These are phyloP conservation scores for Sungouiella thailandica DNA, from an alignment of 805 yeast species.

Conservation along the genomic window DNA sequence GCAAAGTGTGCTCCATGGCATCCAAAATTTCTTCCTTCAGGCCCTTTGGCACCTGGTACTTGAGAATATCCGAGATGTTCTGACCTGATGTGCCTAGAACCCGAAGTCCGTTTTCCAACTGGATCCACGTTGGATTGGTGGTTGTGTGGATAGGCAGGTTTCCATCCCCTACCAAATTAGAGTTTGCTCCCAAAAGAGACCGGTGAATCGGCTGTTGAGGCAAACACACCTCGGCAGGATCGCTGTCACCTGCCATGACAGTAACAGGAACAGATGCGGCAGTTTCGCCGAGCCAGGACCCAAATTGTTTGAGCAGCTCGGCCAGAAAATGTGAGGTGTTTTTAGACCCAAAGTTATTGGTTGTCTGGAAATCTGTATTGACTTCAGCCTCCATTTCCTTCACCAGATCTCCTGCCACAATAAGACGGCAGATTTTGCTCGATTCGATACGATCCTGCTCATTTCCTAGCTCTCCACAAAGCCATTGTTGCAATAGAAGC, in stretches of 20 bases:
- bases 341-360: constrained; percentile 46
- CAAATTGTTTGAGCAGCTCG: constrained; percentile 50
- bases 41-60: constrained; percentile 48
- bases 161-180: constrained; percentile 32
- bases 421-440: constrained; percentile 41
- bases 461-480: constrained; percentile 64
- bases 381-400: constrained; percentile 22
- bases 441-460: constrained; percentile 19
- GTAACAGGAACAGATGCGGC: constrained; percentile 61
- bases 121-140: constrained; percentile 71
- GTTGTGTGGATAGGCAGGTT: constrained; percentile 31
- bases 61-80: constrained; percentile 69
- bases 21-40: constrained; percentile 8
- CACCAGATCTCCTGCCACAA: constrained; percentile 73
- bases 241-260: constrained; percentile 78
- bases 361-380: constrained; percentile 25
- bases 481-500: constrained; percentile 61
- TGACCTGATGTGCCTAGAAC: constrained; percentile 81
- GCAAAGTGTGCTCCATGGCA: constrained; percentile 57
- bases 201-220: constrained; percentile 92
- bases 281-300: constrained; percentile 52
- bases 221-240: constrained; percentile 77
- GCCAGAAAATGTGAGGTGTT: constrained; percentile 48
- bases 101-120: constrained; percentile 46
- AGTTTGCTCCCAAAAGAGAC: constrained; percentile 55